Base-by-base conservation (phyloP, 257 asterid genomes). In the Solanum medicagineum region DNA sequence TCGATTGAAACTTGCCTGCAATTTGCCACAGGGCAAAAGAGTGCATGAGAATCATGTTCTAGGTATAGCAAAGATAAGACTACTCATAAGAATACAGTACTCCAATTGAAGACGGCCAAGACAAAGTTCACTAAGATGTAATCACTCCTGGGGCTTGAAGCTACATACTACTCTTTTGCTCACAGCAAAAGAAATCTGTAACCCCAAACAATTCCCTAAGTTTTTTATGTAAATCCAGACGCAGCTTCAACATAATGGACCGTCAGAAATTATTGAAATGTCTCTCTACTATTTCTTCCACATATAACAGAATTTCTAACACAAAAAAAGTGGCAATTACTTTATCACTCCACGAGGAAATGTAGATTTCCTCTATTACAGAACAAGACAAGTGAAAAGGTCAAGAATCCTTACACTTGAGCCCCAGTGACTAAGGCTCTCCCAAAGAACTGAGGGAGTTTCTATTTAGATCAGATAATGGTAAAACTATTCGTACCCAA, bases 1-100 rank as follows among this genome's bases (percentile, higher is more conserved):
- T 90, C 93, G 54, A 90, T 87, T 2, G 93, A 90, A 10, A 90
- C 93, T 89, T 90, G 93, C 89, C 92, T 90, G 70, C 68, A 77
- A 69, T 24, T 49, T 42, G n/a, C 44, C 75, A 63, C 53, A 63
- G 83, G 62, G 11, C 42, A 36, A 51, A 77, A 16, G 63, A 77
- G 47, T 16, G 17, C 63, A 53, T 44, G 16, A 45, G 65, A 47
- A 60, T 15, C 17, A 11, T 10, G 63, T 14, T 44, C 10, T 32
- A 70, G 79, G 10, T 26, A 53, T 19, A 20, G 40, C 8, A 68
- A 79, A 22, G 17, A 79, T 17, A 22, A 17, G 53, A 60, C 59
- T 77, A 42, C 42, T 32, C 51, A 54, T 53, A 79, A 22, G 8
- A 47, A 26, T 59, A 75, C 42, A 22, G 16, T 47, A 75, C 44